Evolutionary conservation across 768 basidiomycete genomes (phyloP).

Genomic region (Termitomyces eurrhizus): DNA sequence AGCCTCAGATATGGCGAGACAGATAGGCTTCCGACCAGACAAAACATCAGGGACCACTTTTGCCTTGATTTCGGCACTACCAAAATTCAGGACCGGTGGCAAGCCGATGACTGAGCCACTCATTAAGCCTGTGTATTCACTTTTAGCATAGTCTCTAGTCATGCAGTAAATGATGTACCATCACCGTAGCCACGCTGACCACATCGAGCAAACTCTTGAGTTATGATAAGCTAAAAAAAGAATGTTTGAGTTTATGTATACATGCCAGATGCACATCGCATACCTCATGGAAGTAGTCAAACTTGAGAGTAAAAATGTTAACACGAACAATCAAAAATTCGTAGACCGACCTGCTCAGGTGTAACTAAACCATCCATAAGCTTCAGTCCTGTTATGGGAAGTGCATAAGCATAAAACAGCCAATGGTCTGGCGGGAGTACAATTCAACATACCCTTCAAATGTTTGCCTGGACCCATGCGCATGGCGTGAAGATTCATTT

Average conservation of each 20-base stretch:
- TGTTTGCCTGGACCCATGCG: conserved; percentile 92
- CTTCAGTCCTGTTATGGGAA: conserved; percentile 42
- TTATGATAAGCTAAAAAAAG: conserved; percentile 57
- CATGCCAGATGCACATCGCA: not conserved
- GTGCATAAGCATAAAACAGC: not conserved
- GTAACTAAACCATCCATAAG: conserved; percentile 79
- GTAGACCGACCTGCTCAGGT: conserved; percentile 60
- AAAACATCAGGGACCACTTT: conserved; percentile 64
- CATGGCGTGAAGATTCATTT: conserved; percentile 82
- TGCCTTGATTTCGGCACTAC: conserved; percentile 48
- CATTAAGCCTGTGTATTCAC: conserved; percentile 40
- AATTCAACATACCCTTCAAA: conserved; percentile 41
- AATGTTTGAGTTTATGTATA: not conserved
- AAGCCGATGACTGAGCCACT: conserved; percentile 80
- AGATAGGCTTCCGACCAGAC: conserved; percentile 73
- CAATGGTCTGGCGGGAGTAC: not conserved
- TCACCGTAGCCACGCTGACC: conserved; percentile 79
- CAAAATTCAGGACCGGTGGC: conserved; percentile 85
- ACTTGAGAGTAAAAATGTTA: conserved; percentile 35
- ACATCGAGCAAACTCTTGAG: conserved; percentile 70
- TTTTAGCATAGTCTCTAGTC: not conserved
- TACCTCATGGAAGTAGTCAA: conserved; percentile 86
- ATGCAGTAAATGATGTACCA: conserved; percentile 34
- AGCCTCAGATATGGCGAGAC: conserved; percentile 85
- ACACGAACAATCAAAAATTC: not conserved